phyloP scores from a whole-genome alignment of 345 rosid species.

The Citrus glauca region DNA sequence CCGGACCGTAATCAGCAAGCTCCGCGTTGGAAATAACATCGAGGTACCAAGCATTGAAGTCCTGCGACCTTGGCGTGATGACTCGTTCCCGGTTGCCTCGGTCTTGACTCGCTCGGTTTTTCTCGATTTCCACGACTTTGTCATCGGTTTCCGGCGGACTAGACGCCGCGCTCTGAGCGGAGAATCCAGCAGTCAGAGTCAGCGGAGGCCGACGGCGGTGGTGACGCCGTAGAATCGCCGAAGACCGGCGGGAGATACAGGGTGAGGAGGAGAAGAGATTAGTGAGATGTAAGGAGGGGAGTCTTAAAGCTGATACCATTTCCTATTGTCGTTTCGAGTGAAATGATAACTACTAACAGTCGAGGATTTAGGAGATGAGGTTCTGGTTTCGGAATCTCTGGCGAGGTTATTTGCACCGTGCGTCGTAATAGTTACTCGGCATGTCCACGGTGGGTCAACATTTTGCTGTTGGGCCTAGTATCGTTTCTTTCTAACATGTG shows the following conservation, averaged over 20 bases:
- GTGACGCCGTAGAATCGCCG: slow-evolving; percentile 24
- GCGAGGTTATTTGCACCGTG: neutral
- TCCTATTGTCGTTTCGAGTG: neutral
- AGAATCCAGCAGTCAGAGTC: slow-evolving; percentile 40
- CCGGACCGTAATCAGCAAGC: slow-evolving; percentile 93
- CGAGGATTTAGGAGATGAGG: neutral
- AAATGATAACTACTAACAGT: neutral
- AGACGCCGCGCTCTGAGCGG: slow-evolving; percentile 46
- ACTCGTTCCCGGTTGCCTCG: slow-evolving; percentile 29
- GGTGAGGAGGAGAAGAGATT: slow-evolving; percentile 41
- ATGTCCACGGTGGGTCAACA: neutral
- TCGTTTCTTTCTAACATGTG: too few species aligned
- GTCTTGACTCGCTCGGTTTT: slow-evolving; percentile 22
- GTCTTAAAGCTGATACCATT: slow-evolving; percentile 66
- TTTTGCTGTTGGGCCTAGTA: neutral
- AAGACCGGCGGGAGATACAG: slow-evolving; percentile 36
- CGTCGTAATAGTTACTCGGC: neutral
- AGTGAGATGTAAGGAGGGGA: slow-evolving; percentile 44
- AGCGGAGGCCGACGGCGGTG: slow-evolving; percentile 17
- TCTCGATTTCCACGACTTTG: slow-evolving; percentile 28
- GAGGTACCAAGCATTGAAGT: slow-evolving; percentile 92
- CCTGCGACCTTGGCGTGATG: slow-evolving; percentile 82
- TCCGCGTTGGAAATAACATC: slow-evolving; percentile 91
- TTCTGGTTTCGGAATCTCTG: neutral
- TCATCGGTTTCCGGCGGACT: slow-evolving; percentile 53